phyloP scores from a whole-genome alignment of 495 filamentous ascomycete genomes.

The Annulohypoxylon bovei region DNA sequence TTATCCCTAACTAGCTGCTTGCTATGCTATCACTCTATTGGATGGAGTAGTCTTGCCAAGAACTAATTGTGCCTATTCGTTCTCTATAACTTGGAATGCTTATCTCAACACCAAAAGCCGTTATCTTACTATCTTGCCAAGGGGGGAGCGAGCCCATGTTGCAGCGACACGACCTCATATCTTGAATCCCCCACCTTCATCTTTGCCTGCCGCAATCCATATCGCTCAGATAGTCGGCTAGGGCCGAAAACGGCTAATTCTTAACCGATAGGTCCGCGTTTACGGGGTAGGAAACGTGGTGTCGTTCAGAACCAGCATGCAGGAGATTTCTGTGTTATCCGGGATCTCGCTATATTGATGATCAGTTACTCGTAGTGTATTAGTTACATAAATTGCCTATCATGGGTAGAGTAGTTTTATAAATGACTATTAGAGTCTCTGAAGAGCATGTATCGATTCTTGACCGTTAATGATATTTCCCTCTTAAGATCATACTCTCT shows the following conservation, averaged over 20 bases:
- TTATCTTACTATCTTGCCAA: constrained; percentile 3
- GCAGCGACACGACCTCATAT: neutral
- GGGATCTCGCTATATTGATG: neutral
- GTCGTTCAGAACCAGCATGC: neutral
- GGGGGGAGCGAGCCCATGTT: neutral
- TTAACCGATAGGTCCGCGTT: neutral
- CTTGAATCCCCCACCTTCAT: neutral
- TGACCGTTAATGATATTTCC: neutral
- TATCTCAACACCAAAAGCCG: neutral
- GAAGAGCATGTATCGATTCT: no score
- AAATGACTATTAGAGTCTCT: no score
- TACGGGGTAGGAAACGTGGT: neutral
- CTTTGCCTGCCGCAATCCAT: neutral
- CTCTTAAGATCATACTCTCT: neutral
- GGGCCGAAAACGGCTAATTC: neutral
- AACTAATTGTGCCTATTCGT: neutral
- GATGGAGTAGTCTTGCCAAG: neutral
- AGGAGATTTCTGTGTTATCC: neutral
- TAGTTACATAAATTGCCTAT: neutral
- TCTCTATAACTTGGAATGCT: neutral
- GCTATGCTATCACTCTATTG: neutral
- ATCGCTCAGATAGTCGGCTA: neutral
- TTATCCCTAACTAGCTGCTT: no score
- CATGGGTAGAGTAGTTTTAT: neutral
- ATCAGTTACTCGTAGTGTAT: neutral